Base-by-base conservation (phyloP, 208 protist genomes). In the Wallacemonas collosoma region DNA sequence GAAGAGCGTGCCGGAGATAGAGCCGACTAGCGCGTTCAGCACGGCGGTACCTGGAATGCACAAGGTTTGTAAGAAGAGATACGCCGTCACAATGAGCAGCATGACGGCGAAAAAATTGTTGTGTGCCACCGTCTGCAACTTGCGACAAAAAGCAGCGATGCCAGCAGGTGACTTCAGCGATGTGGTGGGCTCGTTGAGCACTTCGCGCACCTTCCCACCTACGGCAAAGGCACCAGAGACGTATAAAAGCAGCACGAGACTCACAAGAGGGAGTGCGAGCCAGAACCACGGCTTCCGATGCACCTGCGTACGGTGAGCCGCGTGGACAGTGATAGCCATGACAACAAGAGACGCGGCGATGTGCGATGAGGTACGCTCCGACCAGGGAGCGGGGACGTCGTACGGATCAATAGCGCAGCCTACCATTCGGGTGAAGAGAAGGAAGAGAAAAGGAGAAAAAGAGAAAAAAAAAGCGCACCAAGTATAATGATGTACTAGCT, bases 21-120 rank as follows among this genome's bases (percentile, higher is more conserved):
- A 88, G 6, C 95, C 95, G 4, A 86, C 68, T 0, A 87, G 80
- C 2, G 91, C 83, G 74, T 95, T 97, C 11, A 98, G 73, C 57
- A 89, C 85, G 47, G 96, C 80, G 2, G 93, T 94, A 12, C 93
- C 95, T 0, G 95, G 95, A 35, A 98, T 88, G 73, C 89, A 94
- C 61, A 98, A 89, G 2, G 92, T 88, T 75, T 98, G 95, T 26
- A 97, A 71, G 38, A 75, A 75, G 12, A 97, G 36, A 65, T 95
- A 95, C 15, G 91, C 48, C 0, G 72, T 41, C 0, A 80, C 70
- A 43, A 94, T 70, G 36, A 89, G 61, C 11, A 92, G 12, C 12
- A 91, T 15, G 14, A 90, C 77, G 44, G 81, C 79, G n/a, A 38
- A 41, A 55, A 81, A 56, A 60, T 86, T 55, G 39, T 66, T 71